phyloP scores from a whole-genome alignment of 2,329 filamentous ascomycete genomes.

The Diaporthe helianthi region DNA sequence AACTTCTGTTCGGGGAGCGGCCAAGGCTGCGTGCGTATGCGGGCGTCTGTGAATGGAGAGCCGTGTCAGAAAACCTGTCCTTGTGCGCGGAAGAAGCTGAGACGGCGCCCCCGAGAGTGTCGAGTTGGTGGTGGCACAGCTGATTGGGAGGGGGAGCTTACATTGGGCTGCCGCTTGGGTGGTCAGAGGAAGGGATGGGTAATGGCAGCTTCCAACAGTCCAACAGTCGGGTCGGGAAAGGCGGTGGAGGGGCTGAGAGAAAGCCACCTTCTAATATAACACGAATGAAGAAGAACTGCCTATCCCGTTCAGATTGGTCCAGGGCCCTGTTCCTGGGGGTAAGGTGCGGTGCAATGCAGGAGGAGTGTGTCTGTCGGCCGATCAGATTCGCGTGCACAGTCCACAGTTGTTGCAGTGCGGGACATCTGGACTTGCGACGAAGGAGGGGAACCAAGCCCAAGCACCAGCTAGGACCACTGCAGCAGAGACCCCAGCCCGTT shows the following conservation, averaged over 20 bases:
- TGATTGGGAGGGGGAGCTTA: slow-evolving; percentile 17
- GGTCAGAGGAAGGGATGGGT: background rate
- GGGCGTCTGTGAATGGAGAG: slow-evolving; percentile 1
- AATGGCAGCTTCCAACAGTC: slow-evolving; percentile 14
- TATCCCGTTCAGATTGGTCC: background rate
- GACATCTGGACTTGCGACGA: slow-evolving; percentile 26
- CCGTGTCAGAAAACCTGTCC: slow-evolving; percentile 11
- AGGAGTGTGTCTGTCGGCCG: background rate
- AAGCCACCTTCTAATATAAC: slow-evolving; percentile 22
- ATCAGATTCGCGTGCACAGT: slow-evolving; percentile 15
- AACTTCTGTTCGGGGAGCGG: slow-evolving; percentile 5
- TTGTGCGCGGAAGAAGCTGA: background rate
- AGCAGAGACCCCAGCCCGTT: slow-evolving; percentile 15
- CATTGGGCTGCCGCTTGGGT: slow-evolving; percentile 11
- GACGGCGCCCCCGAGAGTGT: background rate
- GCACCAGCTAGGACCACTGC: background rate
- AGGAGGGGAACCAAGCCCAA: slow-evolving; percentile 13
- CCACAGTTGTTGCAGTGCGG: slow-evolving; percentile 21
- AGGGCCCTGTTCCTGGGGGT: background rate
- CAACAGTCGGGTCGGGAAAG: background rate
- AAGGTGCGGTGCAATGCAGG: background rate
- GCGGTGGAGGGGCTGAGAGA: slow-evolving; percentile 17
- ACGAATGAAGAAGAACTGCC: background rate
- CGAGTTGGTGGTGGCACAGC: background rate
- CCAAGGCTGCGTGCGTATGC: background rate